These are phyloP conservation scores for Podospora australis DNA, from an alignment of 495 filamentous ascomycete genomes.

Conservation along the genomic window DNA sequence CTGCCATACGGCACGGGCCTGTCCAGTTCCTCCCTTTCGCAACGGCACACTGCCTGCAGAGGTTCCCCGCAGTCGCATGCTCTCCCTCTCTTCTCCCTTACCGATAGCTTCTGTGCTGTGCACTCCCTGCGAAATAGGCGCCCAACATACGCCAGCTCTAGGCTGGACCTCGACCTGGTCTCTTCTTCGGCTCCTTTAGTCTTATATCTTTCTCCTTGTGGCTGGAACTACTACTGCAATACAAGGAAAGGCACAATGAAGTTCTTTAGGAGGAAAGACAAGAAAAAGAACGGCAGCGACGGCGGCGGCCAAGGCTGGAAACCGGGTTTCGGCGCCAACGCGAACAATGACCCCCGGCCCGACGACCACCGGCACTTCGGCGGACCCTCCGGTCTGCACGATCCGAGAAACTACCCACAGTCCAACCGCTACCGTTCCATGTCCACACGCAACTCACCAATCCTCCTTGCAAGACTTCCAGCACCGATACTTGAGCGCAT, in stretches of 20 bases:
- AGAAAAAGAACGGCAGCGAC: slow-evolving; percentile 19
- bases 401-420: slow-evolving; percentile 1
- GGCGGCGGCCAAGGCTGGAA: slow-evolving; percentile 7
- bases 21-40: no score
- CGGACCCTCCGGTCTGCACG: slow-evolving; percentile 3
- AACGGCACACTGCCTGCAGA: no score
- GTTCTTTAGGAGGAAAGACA: slow-evolving; percentile 38
- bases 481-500: slow-evolving; percentile 60
- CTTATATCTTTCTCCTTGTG: no score
- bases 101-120: no score
- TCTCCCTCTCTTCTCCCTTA: no score
- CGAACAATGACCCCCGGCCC: slow-evolving; percentile 7
- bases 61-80: no score
- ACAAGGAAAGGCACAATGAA: slow-evolving; percentile 36
- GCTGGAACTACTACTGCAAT: no score
- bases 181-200: no score
- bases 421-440: slow-evolving; percentile 7
- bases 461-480: slow-evolving; percentile 45
- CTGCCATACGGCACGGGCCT: no score
- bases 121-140: no score
- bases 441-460: slow-evolving; percentile 26
- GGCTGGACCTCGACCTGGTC: no score
- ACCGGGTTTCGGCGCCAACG: slow-evolving; percentile 12
- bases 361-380: slow-evolving; percentile 5
- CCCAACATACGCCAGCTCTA: no score